phyloP scores from a whole-genome alignment of 2,329 filamentous ascomycete species.

The Dactylellina leptospora region DNA sequence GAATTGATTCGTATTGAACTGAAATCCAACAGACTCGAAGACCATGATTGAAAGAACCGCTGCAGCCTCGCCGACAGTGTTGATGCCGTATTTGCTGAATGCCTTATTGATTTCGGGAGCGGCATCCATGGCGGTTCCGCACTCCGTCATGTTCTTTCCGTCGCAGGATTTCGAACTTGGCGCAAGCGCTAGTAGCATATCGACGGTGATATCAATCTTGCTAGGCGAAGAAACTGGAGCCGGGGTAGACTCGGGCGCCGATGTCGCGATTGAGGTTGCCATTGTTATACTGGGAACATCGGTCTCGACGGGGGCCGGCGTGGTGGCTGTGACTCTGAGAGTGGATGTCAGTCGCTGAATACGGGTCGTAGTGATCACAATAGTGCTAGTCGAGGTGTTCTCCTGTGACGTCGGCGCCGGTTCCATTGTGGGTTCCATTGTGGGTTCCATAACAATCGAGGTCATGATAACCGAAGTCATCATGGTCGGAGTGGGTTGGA shows the following conservation, averaged over 20 bases:
- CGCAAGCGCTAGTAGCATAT: slow-evolving; percentile 67
- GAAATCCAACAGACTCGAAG: slow-evolving; percentile 75
- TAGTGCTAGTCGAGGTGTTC: slow-evolving; percentile 7
- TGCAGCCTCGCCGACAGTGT: slow-evolving; percentile 69
- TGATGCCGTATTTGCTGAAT: slow-evolving; percentile 69
- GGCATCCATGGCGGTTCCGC: slow-evolving; percentile 71
- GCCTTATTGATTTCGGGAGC: slow-evolving; percentile 67
- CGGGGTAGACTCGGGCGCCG: not conserved
- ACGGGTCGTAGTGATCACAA: too few relatives aligned
- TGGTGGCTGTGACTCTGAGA: slow-evolving; percentile 6
- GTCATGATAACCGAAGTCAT: slow-evolving; percentile 3
- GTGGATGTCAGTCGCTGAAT: slow-evolving; percentile 1
- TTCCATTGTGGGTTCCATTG: not conserved
- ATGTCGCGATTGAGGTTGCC: not conserved
- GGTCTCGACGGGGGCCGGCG: not conserved
- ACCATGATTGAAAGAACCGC: slow-evolving; percentile 75
- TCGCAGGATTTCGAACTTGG: slow-evolving; percentile 68
- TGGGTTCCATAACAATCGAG: slow-evolving; percentile 4
- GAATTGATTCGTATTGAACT: slow-evolving; percentile 74
- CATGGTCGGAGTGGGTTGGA: slow-evolving; percentile 13
- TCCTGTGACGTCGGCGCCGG: not conserved
- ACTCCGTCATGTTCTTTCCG: slow-evolving; percentile 66
- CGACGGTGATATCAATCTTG: slow-evolving; percentile 55
- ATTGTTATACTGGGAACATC: not conserved
- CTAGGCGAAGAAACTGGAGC: slow-evolving; percentile 2